These are phyloP conservation scores for Amanita fuliginea DNA, from an alignment of 768 basidiomycete genomes.

Conservation along the genomic window DNA sequence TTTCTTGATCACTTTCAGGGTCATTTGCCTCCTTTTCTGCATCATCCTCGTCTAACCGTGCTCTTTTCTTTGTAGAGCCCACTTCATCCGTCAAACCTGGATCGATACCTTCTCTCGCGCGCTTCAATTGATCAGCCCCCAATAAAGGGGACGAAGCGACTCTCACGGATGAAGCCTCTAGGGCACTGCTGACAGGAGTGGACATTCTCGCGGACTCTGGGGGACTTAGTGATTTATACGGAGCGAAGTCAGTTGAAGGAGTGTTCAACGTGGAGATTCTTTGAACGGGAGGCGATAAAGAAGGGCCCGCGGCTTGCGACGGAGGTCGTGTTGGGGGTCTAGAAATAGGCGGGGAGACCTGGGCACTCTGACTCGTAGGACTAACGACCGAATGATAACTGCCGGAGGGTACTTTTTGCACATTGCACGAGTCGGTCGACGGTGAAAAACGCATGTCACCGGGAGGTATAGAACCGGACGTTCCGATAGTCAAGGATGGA, in stretches of 20 bases:
- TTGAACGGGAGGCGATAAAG: not conserved
- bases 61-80: not conserved
- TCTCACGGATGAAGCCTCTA: not conserved
- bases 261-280: not conserved
- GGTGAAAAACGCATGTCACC: not conserved
- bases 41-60: conserved; percentile 3
- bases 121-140: conserved; percentile 7
- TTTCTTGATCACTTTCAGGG: conserved; percentile 23
- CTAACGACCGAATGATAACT: not conserved
- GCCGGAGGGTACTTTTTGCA: not conserved
- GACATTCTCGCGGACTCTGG: conserved; percentile 2
- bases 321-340: not conserved
- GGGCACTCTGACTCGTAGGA: not conserved
- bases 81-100: not conserved
- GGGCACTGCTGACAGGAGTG: conserved; percentile 6
- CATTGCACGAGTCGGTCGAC: not conserved
- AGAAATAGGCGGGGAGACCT: not conserved
- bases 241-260: not conserved
- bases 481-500: not conserved
- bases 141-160: conserved; percentile 5
- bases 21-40: conserved; percentile 9
- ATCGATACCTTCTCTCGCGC: not conserved
- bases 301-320: not conserved
- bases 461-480: not conserved
- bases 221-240: conserved; percentile 1